Base-by-base conservation (phyloP, 2,329 filamentous ascomycete genomes). In the Ceratocystis cubensis region DNA sequence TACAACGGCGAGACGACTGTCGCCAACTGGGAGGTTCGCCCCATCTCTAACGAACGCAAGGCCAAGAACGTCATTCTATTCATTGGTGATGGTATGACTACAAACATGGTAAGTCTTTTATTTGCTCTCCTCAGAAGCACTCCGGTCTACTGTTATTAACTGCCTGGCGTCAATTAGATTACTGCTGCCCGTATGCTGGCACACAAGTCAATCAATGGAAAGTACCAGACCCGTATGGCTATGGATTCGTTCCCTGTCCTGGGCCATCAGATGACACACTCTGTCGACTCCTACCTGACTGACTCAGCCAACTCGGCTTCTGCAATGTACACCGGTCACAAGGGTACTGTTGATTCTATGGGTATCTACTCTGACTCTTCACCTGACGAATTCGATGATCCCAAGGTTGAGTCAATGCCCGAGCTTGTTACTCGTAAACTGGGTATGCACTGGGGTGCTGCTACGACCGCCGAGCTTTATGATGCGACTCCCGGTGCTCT, bases 251-350 rank as follows among this genome's bases (percentile, higher is more conserved):
- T 94, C 76, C 89, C 90, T 2, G 83, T 92, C n/a, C 74, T 93
- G 10, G 90, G 90, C 22, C 89, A 95, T 75, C 89, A 93, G 76
- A 93, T 94, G 86, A 92, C 89, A 13, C 89, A 93, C 76, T 92
- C 88, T 1, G 84, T 94, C 73, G 89, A 93, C 77, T 85, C 81
- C 63, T 93, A 89, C 79, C 93, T 94, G 73, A 94, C 89, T 46
- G 89, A 94, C 75, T 90, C 87, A 69, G 90, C 90, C 76, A 94
- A 94, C 77, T 91, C 87, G 4, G 89, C 89, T 3, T 89, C 87
- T 56, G 88, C 89, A 17, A 79, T 94, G 20, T 94, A 93, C 78
- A 85, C 83, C 28, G 90, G 90, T 44, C 89, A 94, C 79, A 94
- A 94, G 81, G 88, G 84, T 72, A 88, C 85, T 0, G 89, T 93